Base-by-base conservation (phyloP, 768 basidiomycete genomes). In the Suillus brevipes region DNA sequence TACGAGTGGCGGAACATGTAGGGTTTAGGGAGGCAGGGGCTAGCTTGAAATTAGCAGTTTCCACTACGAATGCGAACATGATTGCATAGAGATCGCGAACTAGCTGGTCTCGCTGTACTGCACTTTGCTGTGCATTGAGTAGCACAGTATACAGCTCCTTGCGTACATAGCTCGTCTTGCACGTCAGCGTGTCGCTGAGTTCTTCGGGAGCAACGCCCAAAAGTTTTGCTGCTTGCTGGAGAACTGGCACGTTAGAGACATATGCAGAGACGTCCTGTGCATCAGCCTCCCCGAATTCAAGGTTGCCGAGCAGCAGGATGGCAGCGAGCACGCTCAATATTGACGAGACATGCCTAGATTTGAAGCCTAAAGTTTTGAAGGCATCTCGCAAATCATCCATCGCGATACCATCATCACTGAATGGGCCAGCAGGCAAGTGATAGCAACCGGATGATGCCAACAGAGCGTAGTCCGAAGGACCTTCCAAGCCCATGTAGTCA, bases 81-180 rank as follows among this genome's bases (percentile, higher is more conserved):
- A 88, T 87, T 40, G 85, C 82, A 68, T 88, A 89, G 43, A 88
- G 81, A 67, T 87, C 87, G 62, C 82, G 80, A 34, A 85, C 79
- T 45, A 89, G 78, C 37, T 79, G 78, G 65, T 88, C 85, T 37
- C 87, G 81, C 70, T 88, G 87, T 1, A 70, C 70, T 1, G 78
- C 78, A 49, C 87, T 84, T 66, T 85, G 86, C 56, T 79, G 77
- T 0, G 79, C 80, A 62, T 82, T 82, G 61, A 88, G 77, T 67
- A 88, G 77, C 38, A 85, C 81, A 0, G 85, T 85, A 71, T 85
- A 81, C 37, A 89, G 74, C 69, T 89, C 87, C 74, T 83, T 84
- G 61, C 85, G 81, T 47, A 85, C 81, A 70, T 86, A 89, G 56
- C 78, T 83, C 23, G 86, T 85, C 76, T 80, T 85, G 74, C 81